phyloP scores from a whole-genome alignment of 805 yeast species.

The Candida mattraensis region DNA sequence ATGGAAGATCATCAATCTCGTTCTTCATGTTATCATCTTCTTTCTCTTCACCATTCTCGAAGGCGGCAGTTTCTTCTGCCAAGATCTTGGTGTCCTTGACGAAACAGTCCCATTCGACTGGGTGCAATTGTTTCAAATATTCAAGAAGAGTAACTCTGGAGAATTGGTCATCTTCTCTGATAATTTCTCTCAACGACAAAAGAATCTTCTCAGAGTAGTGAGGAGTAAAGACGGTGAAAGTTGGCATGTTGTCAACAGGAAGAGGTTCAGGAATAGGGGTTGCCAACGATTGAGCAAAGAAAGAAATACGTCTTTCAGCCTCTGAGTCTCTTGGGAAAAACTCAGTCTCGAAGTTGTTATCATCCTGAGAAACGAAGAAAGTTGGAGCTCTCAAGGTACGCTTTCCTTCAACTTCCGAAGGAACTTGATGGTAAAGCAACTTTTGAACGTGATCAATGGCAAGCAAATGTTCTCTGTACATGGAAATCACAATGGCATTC shows the following conservation, averaged over 20 bases:
- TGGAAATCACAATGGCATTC: slow-evolving; percentile 98
- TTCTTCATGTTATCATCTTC: slow-evolving; percentile 69
- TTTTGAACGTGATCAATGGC: slow-evolving; percentile 99
- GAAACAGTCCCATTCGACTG: slow-evolving; percentile 97
- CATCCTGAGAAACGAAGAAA: slow-evolving; percentile 97
- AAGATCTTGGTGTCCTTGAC: slow-evolving; percentile 93
- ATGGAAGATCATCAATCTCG: slow-evolving; percentile 89
- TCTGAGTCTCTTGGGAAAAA: slow-evolving; percentile 96
- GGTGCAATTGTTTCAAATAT: slow-evolving; percentile 91
- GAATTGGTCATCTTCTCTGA: slow-evolving; percentile 95
- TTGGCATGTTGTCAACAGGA: slow-evolving; percentile 99
- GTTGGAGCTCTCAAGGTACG: slow-evolving; percentile 98
- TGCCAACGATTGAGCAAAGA: slow-evolving; percentile 98
- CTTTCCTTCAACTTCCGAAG: slow-evolving; percentile 96
- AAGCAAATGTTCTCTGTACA: slow-evolving; percentile 98
- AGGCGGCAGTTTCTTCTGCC: slow-evolving; percentile 92
- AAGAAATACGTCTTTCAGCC: slow-evolving; percentile 99
- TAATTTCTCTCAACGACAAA: slow-evolving; percentile 90
- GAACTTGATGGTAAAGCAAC: slow-evolving; percentile 96
- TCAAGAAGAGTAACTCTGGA: slow-evolving; percentile 93
- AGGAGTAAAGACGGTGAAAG: slow-evolving; percentile 94
- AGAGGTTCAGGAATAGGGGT: slow-evolving; percentile 99
- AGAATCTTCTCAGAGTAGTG: slow-evolving; percentile 95
- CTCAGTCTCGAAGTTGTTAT: slow-evolving; percentile 89
- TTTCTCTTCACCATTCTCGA: slow-evolving; percentile 60